Conservation (phyloP, 306 rosid genomes). For the Sindora glabra region DNA sequence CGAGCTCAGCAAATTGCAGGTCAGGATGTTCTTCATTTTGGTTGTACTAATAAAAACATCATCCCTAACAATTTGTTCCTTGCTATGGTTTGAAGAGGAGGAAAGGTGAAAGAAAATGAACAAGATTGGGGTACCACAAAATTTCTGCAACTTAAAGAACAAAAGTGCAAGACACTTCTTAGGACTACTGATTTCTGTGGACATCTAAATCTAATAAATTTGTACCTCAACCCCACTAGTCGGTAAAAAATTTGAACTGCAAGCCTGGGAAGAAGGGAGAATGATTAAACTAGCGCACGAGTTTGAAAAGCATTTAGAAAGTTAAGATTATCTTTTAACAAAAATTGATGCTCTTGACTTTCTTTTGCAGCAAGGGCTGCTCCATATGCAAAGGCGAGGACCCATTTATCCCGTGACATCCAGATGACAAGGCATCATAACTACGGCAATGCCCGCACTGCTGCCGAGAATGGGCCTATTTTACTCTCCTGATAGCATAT, state of each 20-base stretch:
- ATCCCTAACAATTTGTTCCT: too few relatives aligned
- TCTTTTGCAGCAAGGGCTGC: slow-evolving; percentile 77
- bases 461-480: slow-evolving; percentile 78
- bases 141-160: too few relatives aligned
- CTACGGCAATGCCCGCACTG: slow-evolving; percentile 56
- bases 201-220: neutral
- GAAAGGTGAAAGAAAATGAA: too few relatives aligned
- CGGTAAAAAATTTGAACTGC: neutral
- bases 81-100: too few relatives aligned
- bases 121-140: too few relatives aligned
- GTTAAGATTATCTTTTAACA: neutral
- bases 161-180: too few relatives aligned
- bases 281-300: neutral
- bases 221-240: neutral
- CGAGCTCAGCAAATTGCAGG: slow-evolving; percentile 77
- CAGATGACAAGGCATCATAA: slow-evolving; percentile 74
- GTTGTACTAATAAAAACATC: too few relatives aligned
- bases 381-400: slow-evolving; percentile 86
- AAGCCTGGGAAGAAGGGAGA: neutral
- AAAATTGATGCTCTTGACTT: slow-evolving; percentile 7
- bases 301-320: slow-evolving; percentile 1
- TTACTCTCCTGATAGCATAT: slow-evolving; percentile 47
- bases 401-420: slow-evolving; percentile 76
- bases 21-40: slow-evolving; percentile 24
- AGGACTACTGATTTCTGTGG: neutral